Conservation (phyloP, 495 filamentous ascomycete species). For the Evansstolkia leycettana region DNA sequence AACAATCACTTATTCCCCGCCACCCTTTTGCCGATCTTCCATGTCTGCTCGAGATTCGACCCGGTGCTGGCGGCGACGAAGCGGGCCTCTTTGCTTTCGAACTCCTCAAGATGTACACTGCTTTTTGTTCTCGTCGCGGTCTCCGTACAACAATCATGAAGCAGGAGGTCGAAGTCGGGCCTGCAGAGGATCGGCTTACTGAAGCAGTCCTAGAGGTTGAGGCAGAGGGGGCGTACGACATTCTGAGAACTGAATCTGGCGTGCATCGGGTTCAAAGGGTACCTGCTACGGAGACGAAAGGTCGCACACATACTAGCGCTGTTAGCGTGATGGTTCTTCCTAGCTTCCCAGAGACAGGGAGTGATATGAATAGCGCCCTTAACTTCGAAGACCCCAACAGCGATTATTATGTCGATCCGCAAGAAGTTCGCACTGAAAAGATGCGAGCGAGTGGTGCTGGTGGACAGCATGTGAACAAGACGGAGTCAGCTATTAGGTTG, state of each 20-base stretch:
- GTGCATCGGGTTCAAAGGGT: slow-evolving; percentile 93
- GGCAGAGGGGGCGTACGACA: slow-evolving; percentile 60
- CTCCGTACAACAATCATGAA: slow-evolving; percentile 48
- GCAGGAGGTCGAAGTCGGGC: slow-evolving; percentile 41
- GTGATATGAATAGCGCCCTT: slow-evolving; percentile 36
- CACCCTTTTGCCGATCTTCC: slow-evolving; percentile 92
- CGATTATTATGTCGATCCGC: slow-evolving; percentile 79
- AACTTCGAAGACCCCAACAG: slow-evolving; percentile 72
- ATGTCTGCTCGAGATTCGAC: slow-evolving; percentile 82
- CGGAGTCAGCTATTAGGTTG: slow-evolving; percentile 86
- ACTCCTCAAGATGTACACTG: slow-evolving; percentile 78
- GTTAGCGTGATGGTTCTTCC: slow-evolving; percentile 86
- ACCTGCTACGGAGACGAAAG: slow-evolving; percentile 77
- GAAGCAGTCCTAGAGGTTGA: slow-evolving; percentile 87
- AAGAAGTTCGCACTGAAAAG: slow-evolving; percentile 75
- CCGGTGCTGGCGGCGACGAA: slow-evolving; percentile 87
- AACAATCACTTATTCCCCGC: slow-evolving; percentile 64
- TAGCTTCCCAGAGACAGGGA: slow-evolving; percentile 52
- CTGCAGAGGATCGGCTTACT: slow-evolving; percentile 47
- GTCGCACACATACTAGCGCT: slow-evolving; percentile 85
- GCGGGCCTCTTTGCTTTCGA: slow-evolving; percentile 81
- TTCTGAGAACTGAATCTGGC: slow-evolving; percentile 75
- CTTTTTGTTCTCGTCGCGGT: slow-evolving; percentile 55
- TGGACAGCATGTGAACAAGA: slow-evolving; percentile 97
- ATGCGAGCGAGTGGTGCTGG: slow-evolving; percentile 90